These are phyloP conservation scores for Euphorbia corollata DNA, from an alignment of 441 rosid genomes.

Conservation along the genomic window DNA sequence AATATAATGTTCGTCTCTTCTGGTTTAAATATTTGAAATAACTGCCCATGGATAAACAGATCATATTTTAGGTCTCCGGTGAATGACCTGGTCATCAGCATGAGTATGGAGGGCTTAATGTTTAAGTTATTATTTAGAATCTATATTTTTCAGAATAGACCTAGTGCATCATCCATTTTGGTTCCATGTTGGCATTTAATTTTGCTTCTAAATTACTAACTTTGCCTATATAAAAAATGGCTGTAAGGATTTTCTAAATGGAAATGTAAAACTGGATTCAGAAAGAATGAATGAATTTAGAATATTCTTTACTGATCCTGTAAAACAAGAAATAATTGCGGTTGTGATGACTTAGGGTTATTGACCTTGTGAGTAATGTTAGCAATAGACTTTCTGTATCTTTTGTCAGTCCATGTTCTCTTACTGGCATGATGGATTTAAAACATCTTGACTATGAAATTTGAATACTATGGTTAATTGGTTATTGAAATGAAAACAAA, in stretches of 20 bases:
- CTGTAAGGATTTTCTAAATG: background rate
- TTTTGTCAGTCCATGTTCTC: background rate
- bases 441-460: background rate
- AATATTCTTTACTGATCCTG: background rate
- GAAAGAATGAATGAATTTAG: background rate
- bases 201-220: background rate
- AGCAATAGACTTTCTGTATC: background rate
- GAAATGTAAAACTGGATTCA: background rate
- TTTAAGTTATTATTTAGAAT: background rate
- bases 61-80: background rate
- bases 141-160: background rate
- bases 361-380: background rate
- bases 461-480: conserved; percentile 1
- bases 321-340: background rate
- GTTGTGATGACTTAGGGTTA: background rate
- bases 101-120: background rate
- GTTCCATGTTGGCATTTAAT: background rate
- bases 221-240: background rate
- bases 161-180: background rate
- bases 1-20: conserved; percentile 20
- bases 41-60: background rate
- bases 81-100: background rate
- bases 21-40: background rate
- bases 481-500: background rate
- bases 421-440: background rate